Percentiles rank a stretch among this genome's conserved stretches.
These are phyloP conservation scores for Trichoderma erinaceum DNA, from an alignment of 495 filamentous ascomycete genomes.

Conservation along the genomic window DNA sequence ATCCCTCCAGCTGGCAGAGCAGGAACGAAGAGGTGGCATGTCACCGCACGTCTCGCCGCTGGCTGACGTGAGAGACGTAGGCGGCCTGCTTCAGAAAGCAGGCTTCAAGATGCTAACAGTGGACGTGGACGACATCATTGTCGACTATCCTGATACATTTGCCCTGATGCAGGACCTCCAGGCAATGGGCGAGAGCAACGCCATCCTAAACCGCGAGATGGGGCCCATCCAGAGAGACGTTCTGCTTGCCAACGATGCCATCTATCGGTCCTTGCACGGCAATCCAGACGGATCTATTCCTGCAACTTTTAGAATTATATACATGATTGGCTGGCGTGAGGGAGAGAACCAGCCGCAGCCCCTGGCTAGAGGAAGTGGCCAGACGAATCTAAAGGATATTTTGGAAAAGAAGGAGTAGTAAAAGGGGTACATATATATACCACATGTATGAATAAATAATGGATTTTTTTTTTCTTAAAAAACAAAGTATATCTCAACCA, in stretches of 20 bases:
- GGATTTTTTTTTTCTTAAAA: neutral
- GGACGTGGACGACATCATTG: slow-evolving; percentile 93
- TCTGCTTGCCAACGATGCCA: slow-evolving; percentile 77
- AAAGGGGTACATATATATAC: neutral
- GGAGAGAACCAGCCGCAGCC: slow-evolving; percentile 71
- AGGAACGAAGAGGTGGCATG: slow-evolving; percentile 81
- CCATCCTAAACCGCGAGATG: slow-evolving; percentile 71
- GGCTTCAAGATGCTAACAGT: slow-evolving; percentile 96
- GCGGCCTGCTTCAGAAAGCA: slow-evolving; percentile 75
- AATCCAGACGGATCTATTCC: slow-evolving; percentile 62
- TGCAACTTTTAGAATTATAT: slow-evolving; percentile 87
- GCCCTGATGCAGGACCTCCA: slow-evolving; percentile 89
- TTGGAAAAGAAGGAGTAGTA: slow-evolving; percentile 44
- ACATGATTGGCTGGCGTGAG: slow-evolving; percentile 98
- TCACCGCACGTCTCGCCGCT: slow-evolving; percentile 81
- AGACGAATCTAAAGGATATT: slow-evolving; percentile 76
- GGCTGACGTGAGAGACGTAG: slow-evolving; percentile 87
- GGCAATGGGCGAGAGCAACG: slow-evolving; percentile 90
- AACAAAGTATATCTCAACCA: neutral
- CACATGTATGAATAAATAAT: neutral
- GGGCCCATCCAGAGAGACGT: slow-evolving; percentile 75
- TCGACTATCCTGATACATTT: slow-evolving; percentile 91
- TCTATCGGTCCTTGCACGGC: slow-evolving; percentile 82
- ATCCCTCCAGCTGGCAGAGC: slow-evolving; percentile 86
- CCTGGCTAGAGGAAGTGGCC: slow-evolving; percentile 71